Base-by-base conservation (phyloP, 768 basidiomycete genomes). In the Rhizopogon sp. region DNA sequence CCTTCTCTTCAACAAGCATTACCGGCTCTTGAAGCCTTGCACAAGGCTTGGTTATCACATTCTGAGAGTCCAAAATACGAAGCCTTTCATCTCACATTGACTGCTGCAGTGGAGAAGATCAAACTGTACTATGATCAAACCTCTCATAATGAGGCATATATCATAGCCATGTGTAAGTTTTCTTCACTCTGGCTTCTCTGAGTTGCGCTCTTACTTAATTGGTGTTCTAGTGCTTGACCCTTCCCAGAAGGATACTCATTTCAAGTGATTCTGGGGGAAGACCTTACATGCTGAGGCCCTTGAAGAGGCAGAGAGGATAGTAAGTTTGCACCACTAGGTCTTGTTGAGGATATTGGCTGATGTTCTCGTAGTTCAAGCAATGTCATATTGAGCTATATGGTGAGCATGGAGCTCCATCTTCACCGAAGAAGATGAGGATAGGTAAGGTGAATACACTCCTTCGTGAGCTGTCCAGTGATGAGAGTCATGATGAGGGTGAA, bases 1-100 rank as follows among this genome's bases (percentile, higher is more conserved):
- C 60, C 70, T 1, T 60, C 56, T 2, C 56, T 72, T 2, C 66
- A 70, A 45, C 52, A 60, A 20, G 70, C 60, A 0, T 54, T 72
- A 20, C 20, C 20, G 20, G 20, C 20, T 20, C 20, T 20, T 20
- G 20, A 20, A 20, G 20, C 20, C 20, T 20, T 20, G 20, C 20
- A 20, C 20, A 20, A 20, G 20, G 20, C 20, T 20, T 20, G 20
- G 20, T 20, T 20, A 20, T 20, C 20, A 20, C 2, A 2, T 20
- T 20, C 20, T 20, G 20, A 20, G 20, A 20, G 20, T 20, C 20
- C 20, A 2, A 20, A 20, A 20, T 20, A 20, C 20, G 20, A 20
- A 20, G 20, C 20, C 20, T 20, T 20, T 20, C 20, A 20, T 20
- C 20, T 20, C 20, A n/a, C n/a, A n/a, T n/a, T n/a, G n/a, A n/a